Evolutionary conservation across 2,329 filamentous ascomycete species (phyloP).

Genomic region (Corinectria fuckeliana): DNA sequence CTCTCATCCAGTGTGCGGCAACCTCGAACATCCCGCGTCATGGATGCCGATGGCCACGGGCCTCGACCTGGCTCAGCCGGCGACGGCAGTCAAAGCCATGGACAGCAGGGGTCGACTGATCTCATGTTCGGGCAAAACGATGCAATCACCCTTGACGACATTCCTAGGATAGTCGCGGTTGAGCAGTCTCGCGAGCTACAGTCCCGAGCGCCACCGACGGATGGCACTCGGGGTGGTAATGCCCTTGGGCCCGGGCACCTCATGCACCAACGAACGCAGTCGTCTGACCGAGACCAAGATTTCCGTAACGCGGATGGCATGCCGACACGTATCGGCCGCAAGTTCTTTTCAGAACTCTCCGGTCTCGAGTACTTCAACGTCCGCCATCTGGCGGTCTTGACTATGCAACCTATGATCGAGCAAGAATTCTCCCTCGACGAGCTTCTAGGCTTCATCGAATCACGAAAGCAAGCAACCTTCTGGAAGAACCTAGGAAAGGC

Average conservation of each 20-base stretch:
- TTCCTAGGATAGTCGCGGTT: slow-evolving; percentile 92
- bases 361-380: slow-evolving; percentile 98
- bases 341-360: slow-evolving; percentile 95
- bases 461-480: slow-evolving; percentile 85
- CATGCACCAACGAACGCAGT: slow-evolving; percentile 65
- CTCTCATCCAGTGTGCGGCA: slow-evolving; percentile 92
- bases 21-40: slow-evolving; percentile 87
- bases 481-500: slow-evolving; percentile 99
- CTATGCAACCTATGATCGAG: slow-evolving; percentile 91
- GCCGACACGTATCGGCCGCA: slow-evolving; percentile 66
- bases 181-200: slow-evolving; percentile 95
- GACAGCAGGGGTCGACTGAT: slow-evolving; percentile 67
- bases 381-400: slow-evolving; percentile 90
- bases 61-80: slow-evolving; percentile 79
- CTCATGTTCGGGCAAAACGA: slow-evolving; percentile 90
- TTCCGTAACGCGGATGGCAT: slow-evolving; percentile 59
- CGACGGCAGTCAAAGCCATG: slow-evolving; percentile 52
- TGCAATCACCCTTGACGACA: slow-evolving; percentile 92
- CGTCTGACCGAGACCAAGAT: slow-evolving; percentile 58
- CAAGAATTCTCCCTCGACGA: slow-evolving; percentile 94
- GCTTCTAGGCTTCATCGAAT: slow-evolving; percentile 89
- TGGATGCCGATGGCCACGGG: slow-evolving; percentile 68
- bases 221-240: background rate
- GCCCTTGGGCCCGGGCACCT: slow-evolving; percentile 60
- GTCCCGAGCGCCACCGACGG: slow-evolving; percentile 55